phyloP scores from a whole-genome alignment of 352 stramenopile genomes.

The Phytopythium oedochilum region DNA sequence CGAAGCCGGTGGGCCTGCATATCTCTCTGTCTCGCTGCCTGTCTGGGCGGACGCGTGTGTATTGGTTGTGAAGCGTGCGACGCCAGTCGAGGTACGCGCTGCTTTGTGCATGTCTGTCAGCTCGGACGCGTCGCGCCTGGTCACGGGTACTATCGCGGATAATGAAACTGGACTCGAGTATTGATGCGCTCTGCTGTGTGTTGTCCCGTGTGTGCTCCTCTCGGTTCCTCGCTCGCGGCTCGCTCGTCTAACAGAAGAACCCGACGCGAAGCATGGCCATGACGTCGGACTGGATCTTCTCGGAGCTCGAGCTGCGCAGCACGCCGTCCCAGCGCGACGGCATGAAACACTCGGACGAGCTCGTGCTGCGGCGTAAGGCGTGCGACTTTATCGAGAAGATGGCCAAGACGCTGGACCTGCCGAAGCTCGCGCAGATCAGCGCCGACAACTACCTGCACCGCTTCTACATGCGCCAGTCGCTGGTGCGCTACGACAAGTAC shows the following conservation, averaged over 20 bases:
- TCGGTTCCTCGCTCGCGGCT: neutral
- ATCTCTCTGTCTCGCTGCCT: neutral
- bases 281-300: conserved; percentile 78
- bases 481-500: conserved; percentile 84
- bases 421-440: conserved; percentile 79
- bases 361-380: conserved; percentile 62
- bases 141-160: conserved; percentile 2
- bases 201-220: conserved; percentile 1
- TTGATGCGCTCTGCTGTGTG: conserved; percentile 8
- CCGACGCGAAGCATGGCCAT: conserved; percentile 9
- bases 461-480: conserved; percentile 84
- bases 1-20: conserved; percentile 1
- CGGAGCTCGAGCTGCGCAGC: conserved; percentile 52
- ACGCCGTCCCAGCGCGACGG: conserved; percentile 70
- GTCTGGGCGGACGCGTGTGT: neutral
- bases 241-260: conserved; percentile 1
- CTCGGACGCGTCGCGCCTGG: neutral
- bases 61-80: neutral
- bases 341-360: conserved; percentile 73
- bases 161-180: conserved; percentile 7
- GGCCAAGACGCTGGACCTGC: conserved; percentile 66
- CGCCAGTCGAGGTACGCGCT: conserved; percentile 6
- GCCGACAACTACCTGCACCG: conserved; percentile 86
- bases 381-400: conserved; percentile 88
- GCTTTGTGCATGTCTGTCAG: neutral